Evolutionary conservation across 2,329 filamentous ascomycete species (phyloP).

Genomic region (Cryphonectria parasitica): DNA sequence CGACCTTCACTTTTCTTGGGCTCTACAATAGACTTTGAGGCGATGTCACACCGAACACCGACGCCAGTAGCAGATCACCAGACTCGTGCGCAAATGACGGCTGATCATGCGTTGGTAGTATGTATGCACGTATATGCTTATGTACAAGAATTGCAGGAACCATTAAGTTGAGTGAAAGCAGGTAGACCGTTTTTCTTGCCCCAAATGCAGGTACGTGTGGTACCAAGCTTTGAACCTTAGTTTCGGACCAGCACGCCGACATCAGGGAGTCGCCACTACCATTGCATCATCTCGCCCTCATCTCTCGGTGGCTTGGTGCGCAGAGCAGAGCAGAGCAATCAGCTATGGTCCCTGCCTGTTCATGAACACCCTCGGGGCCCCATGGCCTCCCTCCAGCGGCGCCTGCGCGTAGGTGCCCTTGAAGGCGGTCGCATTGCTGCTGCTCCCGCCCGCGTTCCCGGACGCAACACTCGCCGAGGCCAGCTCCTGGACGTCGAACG

Average conservation of each 20-base stretch:
- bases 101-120: constrained; percentile 9
- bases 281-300: not conserved
- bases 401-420: constrained; percentile 26
- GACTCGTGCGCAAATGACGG: not conserved
- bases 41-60: constrained; percentile 7
- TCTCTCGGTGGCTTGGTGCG: not conserved
- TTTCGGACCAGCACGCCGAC: not conserved
- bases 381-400: constrained; percentile 25
- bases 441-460: constrained; percentile 11
- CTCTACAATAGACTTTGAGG: not conserved
- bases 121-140: constrained; percentile 8
- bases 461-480: constrained; percentile 31
- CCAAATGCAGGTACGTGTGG: not conserved
- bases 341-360: constrained; percentile 27
- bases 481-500: constrained; percentile 50
- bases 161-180: not conserved
- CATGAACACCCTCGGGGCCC: constrained; percentile 32
- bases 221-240: not conserved
- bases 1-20: not conserved
- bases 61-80: not conserved
- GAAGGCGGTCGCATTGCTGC: constrained; percentile 8
- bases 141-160: constrained; percentile 5
- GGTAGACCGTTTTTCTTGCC: not conserved
- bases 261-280: not conserved
- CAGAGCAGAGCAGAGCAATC: not conserved